phyloP scores from a whole-genome alignment of 441 rosid genomes.

The Macaranga tanarius region DNA sequence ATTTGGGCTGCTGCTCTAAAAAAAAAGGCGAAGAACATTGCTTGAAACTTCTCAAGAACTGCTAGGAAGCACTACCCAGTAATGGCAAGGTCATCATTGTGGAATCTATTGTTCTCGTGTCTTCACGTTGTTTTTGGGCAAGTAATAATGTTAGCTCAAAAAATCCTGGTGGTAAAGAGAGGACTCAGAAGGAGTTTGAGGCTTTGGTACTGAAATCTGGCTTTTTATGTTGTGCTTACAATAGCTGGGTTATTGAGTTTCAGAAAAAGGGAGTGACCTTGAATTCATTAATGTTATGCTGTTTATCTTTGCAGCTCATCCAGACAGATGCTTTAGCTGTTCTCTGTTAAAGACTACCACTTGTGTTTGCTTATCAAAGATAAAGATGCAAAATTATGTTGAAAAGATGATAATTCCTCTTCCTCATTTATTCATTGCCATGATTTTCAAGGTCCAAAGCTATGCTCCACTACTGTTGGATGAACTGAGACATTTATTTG shows the following conservation, averaged over 20 bases:
- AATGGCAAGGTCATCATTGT: constrained; percentile 61
- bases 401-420: too few species aligned
- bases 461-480: too few species aligned
- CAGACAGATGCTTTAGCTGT: too few species aligned
- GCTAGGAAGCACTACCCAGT: constrained; percentile 57
- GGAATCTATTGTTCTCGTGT: constrained; percentile 53
- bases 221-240: constrained; percentile 52
- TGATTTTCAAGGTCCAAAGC: too few species aligned
- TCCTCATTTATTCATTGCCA: too few species aligned
- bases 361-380: too few species aligned
- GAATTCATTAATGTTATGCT: too few species aligned
- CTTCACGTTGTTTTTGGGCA: constrained; percentile 46
- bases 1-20: too few species aligned
- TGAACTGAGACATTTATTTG: too few species aligned
- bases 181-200: constrained; percentile 63
- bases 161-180: constrained; percentile 70
- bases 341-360: too few species aligned
- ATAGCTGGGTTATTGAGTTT: constrained; percentile 61
- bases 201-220: constrained; percentile 62
- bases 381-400: too few species aligned
- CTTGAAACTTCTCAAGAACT: constrained; percentile 56
- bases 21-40: constrained; percentile 46
- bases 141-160: constrained; percentile 61
- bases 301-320: too few species aligned
- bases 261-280: constrained; percentile 30